Percentiles rank a stretch among this genome's conserved stretches.
phyloP scores from a whole-genome alignment of 805 yeast genomes.

The Teunomyces aglyptinius region DNA sequence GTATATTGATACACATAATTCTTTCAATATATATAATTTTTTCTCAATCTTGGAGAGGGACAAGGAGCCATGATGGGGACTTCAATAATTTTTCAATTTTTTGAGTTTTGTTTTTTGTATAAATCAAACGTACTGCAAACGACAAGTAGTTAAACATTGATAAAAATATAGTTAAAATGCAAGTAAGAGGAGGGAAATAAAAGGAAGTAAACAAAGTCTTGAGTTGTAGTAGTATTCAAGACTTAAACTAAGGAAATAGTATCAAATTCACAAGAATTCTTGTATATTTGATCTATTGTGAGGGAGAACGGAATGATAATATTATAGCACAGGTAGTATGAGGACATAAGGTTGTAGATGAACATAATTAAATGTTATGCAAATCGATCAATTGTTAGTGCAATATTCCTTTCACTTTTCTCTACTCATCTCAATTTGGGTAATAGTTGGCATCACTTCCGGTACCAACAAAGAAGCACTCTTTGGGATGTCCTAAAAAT shows the following conservation, averaged over 20 bases:
- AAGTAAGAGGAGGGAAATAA: constrained; percentile 1
- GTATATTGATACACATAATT: background rate
- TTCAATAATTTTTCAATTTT: background rate
- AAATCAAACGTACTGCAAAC: background rate
- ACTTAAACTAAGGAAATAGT: background rate
- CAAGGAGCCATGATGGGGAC: background rate
- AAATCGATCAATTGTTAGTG: constrained; percentile 1
- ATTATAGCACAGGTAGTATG: constrained; percentile 4
- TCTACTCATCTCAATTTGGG: background rate
- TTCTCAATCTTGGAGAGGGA: background rate
- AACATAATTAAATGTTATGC: constrained; percentile 1
- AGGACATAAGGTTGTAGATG: constrained; percentile 1
- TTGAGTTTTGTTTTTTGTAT: background rate
- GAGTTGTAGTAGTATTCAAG: background rate
- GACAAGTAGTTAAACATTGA: background rate
- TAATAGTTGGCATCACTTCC: background rate
- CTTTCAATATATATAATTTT: background rate
- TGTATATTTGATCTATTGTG: background rate
- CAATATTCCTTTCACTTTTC: background rate
- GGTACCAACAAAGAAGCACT: background rate
- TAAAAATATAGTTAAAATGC: constrained; percentile 2
- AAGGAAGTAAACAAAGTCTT: background rate
- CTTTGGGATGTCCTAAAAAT: background rate
- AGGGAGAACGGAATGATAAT: constrained; percentile 2
- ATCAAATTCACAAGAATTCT: background rate